phyloP scores from a whole-genome alignment of 78 protist species.

The Guillardia theta region DNA sequence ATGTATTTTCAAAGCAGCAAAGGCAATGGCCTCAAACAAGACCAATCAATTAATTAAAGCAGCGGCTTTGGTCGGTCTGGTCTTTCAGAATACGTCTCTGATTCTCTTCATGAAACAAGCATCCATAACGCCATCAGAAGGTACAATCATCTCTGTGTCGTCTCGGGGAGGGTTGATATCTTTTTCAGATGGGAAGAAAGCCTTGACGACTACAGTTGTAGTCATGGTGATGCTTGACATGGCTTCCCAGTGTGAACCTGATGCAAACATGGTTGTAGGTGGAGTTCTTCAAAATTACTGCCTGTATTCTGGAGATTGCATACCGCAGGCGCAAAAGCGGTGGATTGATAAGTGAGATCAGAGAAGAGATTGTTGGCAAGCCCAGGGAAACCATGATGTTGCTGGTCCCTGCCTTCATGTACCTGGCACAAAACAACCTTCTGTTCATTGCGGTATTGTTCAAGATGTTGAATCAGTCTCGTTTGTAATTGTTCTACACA shows the following conservation, averaged over 20 bases:
- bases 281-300: neutral
- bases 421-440: constrained; percentile 5
- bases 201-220: neutral
- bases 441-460: neutral
- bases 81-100: neutral
- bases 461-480: too few relatives aligned
- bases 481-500: neutral
- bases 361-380: neutral
- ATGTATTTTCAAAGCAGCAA: neutral
- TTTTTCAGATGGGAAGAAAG: too few relatives aligned
- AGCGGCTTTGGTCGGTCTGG: neutral
- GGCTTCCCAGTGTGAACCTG: too few relatives aligned
- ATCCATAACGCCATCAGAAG: neutral
- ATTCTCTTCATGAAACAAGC: neutral
- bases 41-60: neutral
- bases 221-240: too few relatives aligned
- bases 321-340: neutral
- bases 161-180: too few relatives aligned
- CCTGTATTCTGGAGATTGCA: neutral
- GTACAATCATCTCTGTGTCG: too few relatives aligned
- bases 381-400: neutral
- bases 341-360: neutral
- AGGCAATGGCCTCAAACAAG: neutral
- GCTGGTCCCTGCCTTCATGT: constrained; percentile 21
- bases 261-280: neutral